Evolutionary conservation across 1,284 basidiomycete species (phyloP).

Genomic region (Entoloma clypeatum): DNA sequence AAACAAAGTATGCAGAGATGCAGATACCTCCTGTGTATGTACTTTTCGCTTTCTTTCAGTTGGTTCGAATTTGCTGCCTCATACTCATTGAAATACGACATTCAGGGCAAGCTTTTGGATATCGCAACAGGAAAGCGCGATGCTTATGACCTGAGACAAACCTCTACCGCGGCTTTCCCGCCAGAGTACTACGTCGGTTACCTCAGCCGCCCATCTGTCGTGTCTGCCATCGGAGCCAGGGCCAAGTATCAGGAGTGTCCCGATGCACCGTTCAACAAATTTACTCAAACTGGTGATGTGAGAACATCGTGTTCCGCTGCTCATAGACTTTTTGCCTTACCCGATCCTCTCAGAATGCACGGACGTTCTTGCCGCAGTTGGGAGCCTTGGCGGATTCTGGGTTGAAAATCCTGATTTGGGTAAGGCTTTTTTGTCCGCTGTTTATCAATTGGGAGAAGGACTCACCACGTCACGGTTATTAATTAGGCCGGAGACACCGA

Average conservation of each 20-base stretch:
- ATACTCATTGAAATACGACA: not conserved
- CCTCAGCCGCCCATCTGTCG: conserved; percentile 34
- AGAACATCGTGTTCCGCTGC: no score
- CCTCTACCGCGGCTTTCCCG: conserved; percentile 50
- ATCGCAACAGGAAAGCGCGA: conserved; percentile 49
- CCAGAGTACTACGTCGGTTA: conserved; percentile 52
- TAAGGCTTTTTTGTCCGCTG: conserved; percentile 25
- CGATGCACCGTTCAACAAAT: conserved; percentile 39
- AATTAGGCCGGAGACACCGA: conserved; percentile 64
- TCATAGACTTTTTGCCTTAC: not conserved
- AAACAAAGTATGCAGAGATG: conserved; percentile 44
- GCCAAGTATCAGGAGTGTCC: conserved; percentile 46
- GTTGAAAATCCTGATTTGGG: conserved; percentile 61
- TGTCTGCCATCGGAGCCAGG: conserved; percentile 50
- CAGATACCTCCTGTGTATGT: conserved; percentile 57
- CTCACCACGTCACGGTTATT: no score
- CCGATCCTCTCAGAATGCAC: conserved; percentile 49
- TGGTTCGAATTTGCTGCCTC: not conserved
- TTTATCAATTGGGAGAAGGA: not conserved
- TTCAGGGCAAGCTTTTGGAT: conserved; percentile 45
- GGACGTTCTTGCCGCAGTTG: conserved; percentile 50
- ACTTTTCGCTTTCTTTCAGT: not conserved
- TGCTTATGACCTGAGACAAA: conserved; percentile 54
- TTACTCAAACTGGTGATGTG: conserved; percentile 40
- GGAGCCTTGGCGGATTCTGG: conserved; percentile 47